Conservation (phyloP, 2,329 filamentous ascomycete genomes). For the Beauveria sp. region DNA sequence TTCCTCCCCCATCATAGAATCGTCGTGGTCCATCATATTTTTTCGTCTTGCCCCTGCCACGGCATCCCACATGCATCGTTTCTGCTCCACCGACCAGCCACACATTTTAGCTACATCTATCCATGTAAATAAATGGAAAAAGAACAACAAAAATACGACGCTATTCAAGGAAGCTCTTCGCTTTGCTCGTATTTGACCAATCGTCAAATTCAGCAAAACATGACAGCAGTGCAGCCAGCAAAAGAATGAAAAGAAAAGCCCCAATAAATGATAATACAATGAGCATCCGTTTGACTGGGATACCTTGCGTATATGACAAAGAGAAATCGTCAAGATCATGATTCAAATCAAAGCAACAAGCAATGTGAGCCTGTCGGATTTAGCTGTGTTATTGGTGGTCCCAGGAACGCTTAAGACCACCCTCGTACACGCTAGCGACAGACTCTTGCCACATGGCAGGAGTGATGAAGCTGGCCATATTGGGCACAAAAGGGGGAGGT, state of each 20-base stretch:
- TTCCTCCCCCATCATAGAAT: not conserved
- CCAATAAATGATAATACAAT: not conserved
- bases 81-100: conserved; percentile 2
- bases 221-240: not conserved
- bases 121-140: not conserved
- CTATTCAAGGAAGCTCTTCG: not conserved
- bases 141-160: not conserved
- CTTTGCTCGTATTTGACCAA: not conserved
- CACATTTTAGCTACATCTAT: conserved; percentile 1
- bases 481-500: conserved; percentile 35
- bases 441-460: conserved; percentile 69
- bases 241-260: not conserved
- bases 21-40: conserved; percentile 2
- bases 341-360: not conserved
- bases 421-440: conserved; percentile 61
- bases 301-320: not conserved
- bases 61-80: not conserved
- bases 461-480: conserved; percentile 52
- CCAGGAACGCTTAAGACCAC: conserved; percentile 55
- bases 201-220: not conserved
- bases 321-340: not conserved
- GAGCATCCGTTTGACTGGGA: not conserved
- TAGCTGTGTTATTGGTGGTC: conserved; percentile 30
- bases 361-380: not conserved
- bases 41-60: not conserved